Evolutionary conservation across 148 eudicot genomes (phyloP).

Genomic region (Nyssa sinensis): DNA sequence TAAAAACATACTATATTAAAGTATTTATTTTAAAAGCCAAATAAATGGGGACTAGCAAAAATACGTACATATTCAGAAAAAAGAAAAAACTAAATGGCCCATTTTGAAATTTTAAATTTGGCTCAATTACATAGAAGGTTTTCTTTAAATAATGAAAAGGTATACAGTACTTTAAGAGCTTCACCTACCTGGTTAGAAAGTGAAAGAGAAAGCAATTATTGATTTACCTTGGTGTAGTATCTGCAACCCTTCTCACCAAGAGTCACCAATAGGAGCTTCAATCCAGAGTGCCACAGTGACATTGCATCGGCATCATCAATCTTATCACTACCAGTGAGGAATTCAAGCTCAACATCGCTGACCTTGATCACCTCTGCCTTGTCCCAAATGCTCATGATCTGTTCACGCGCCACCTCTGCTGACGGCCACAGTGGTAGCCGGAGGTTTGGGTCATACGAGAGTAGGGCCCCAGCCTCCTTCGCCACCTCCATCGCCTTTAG

Average conservation of each 20-base stretch:
- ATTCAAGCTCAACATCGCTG: conserved; percentile 74
- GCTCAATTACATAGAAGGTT: too few species aligned
- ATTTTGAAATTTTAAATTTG: too few species aligned
- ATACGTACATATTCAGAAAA: too few species aligned
- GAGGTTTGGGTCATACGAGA: conserved; percentile 87
- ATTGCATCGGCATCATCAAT: conserved; percentile 57
- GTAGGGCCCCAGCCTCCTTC: conserved; percentile 71
- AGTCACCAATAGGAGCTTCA: conserved; percentile 82
- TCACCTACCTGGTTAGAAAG: too few species aligned
- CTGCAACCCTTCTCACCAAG: conserved; percentile 89
- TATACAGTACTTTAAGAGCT: too few species aligned
- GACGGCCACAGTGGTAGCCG: conserved; percentile 87
- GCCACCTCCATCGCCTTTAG: conserved; percentile 90
- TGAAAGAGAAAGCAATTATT: too few species aligned
- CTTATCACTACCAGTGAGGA: conserved; percentile 64
- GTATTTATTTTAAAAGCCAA: too few species aligned
- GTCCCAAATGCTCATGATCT: conserved; percentile 90
- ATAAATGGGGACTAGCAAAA: too few species aligned
- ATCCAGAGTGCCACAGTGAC: conserved; percentile 74
- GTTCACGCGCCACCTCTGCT: conserved; percentile 54
- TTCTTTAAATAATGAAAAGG: too few species aligned
- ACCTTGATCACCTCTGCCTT: conserved; percentile 85
- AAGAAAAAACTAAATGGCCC: too few species aligned
- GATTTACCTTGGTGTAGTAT: conserved; percentile 78
- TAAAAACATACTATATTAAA: too few species aligned